Evolutionary conservation across 2,329 filamentous ascomycete species (phyloP), one percentile per base, ranked within the genome.

Genomic region (Fusarium annulatum): DNA sequence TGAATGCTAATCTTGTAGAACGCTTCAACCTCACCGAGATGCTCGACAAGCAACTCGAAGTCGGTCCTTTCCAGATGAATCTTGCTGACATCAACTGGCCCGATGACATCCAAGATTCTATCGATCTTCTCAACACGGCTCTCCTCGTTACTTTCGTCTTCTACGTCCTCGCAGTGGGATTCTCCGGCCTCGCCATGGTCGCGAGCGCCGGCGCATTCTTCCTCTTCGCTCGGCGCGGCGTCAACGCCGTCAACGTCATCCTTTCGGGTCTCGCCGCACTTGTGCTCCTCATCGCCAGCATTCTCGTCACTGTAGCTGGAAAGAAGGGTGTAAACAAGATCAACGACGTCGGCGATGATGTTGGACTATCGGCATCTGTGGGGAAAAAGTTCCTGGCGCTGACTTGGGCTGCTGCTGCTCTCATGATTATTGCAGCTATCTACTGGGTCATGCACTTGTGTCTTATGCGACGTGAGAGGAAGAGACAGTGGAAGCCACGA

Each of bases 61-160:
- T 83, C n/a, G 86, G 86, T 3, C 84, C 84, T 16, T 76, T 87
- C 26, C 69, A 84, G 62, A 70, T 88, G 71, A 84, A 82, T 61
- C 80, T 87, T 26, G 80, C 81, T 70, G 82, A 86, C 56, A 79
- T 89, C n/a, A 78, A 84, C 65, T 84, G 85, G 76, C 84, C 85
- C 19, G 71, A 83, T 11, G 80, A 80, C 38, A 82, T 90, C 64
- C 82, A 85, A 66, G 79, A 84, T 46, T 83, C 84, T n/a, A 77
- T 90, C 72, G 81, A 87, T 79, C 79, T 82, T n/a, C 80, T 89
- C 76, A 88, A 88, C 76, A 77, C 78, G 21, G 80, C 84, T n/a
- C 82, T 89, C 9, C 78, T 86, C n/a, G 84, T 81, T 33, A 79
- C 87, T 53, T 86, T 87, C 76, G 79, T 87, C 56, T 78, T 89